Evolutionary conservation across 2,329 filamentous ascomycete genomes (phyloP), one percentile per base, ranked within the genome.

Genomic region (Delphinella strobiligena): DNA sequence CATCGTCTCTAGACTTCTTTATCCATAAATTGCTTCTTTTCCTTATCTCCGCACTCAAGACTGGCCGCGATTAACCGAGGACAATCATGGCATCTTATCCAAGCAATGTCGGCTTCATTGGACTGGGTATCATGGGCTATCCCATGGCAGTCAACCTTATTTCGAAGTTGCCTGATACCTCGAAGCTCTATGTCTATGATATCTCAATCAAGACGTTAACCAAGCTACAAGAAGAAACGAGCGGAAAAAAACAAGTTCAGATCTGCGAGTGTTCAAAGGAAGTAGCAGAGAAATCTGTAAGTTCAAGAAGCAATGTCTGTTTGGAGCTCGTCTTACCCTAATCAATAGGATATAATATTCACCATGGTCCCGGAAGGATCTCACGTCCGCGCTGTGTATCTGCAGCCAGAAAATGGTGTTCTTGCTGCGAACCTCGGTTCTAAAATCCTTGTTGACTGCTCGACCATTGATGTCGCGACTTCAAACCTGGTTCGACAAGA

Each of bases 41-140:
- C n/a, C n/a, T n/a, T n/a, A n/a, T n/a, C n/a, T n/a, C n/a, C n/a
- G n/a, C n/a, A n/a, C n/a, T n/a, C n/a, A n/a, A n/a, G n/a, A n/a
- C n/a, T n/a, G n/a, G n/a, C n/a, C n/a, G n/a, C n/a, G n/a, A n/a
- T n/a, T n/a, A n/a, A n/a, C n/a, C n/a, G n/a, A n/a, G n/a, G n/a
- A n/a, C n/a, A n/a, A n/a, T n/a, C n/a, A n/a, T n/a, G n/a, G n/a
- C n/a, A n/a, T n/a, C n/a, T n/a, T n/a, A n/a, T n/a, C n/a, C n/a
- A n/a, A n/a, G n/a, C n/a, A n/a, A n/a, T n/a, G n/a, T n/a, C n/a
- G n/a, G n/a, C n/a, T n/a, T n/a, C n/a, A n/a, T n/a, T n/a, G 61
- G 61, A 38, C 51, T 63, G 1, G 61, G 61, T 5, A 59, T 62
- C 24, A 63, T 64, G 61, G 61, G 61, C 36, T 63, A 59, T 34